phyloP scores from a whole-genome alignment of 2,329 filamentous ascomycete genomes.

The Fusarium gaditjirri region DNA sequence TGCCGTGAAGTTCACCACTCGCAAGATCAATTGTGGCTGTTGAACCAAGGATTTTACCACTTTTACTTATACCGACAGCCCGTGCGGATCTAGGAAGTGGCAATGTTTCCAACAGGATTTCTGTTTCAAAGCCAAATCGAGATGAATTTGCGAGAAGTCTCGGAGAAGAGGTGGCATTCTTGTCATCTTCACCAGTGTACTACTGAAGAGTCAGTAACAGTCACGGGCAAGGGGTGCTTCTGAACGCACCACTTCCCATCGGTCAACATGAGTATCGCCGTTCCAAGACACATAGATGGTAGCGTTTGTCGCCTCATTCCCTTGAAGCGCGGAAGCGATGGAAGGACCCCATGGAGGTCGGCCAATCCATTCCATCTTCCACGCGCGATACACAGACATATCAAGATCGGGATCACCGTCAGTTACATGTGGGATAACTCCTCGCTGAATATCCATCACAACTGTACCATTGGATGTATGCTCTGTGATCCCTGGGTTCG shows the following conservation, averaged over 20 bases:
- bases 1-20: slow-evolving; percentile 32
- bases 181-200: slow-evolving; percentile 33
- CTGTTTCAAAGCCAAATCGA: slow-evolving; percentile 37
- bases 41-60: slow-evolving; percentile 33
- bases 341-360: slow-evolving; percentile 41
- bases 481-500: slow-evolving; percentile 59
- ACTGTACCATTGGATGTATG: slow-evolving; percentile 44
- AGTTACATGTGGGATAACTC: slow-evolving; percentile 54
- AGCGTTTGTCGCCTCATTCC: slow-evolving; percentile 12
- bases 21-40: slow-evolving; percentile 34
- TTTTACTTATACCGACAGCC: slow-evolving; percentile 28
- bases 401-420: slow-evolving; percentile 11
- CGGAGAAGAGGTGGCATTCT: slow-evolving; percentile 23
- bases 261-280: slow-evolving; percentile 39
- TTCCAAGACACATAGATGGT: slow-evolving; percentile 45
- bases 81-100: slow-evolving; percentile 24
- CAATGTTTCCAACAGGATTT: slow-evolving; percentile 13
- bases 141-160: slow-evolving; percentile 34
- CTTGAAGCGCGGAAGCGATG: slow-evolving; percentile 26
- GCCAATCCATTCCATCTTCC: slow-evolving; percentile 43
- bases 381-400: slow-evolving; percentile 42
- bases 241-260: slow-evolving; percentile 39
- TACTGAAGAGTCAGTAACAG: slow-evolving; percentile 6
- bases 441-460: slow-evolving; percentile 54
- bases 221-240: neutral